Percentiles rank a stretch among this genome's conserved stretches.
Evolutionary conservation across 257 asterid genomes (phyloP).

Genomic region (Fraxinus americana): DNA sequence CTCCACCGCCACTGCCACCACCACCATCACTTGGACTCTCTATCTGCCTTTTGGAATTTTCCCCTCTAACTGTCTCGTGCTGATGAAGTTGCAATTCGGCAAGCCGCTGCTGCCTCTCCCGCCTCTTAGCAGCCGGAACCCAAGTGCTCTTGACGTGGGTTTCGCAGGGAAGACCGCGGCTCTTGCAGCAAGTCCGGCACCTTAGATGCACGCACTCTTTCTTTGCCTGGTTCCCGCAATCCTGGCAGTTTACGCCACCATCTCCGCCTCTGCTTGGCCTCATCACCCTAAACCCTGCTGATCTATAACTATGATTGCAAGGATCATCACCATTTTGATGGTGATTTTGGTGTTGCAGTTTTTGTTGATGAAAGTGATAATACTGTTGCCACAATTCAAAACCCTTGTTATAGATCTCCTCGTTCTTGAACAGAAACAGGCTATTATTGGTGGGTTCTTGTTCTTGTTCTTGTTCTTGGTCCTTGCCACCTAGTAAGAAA

Average conservation of each 20-base stretch:
- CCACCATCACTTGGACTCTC: conserved; percentile 29
- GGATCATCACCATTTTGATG: neutral
- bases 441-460: conserved; percentile 38
- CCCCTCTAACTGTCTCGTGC: conserved; percentile 7
- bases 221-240: conserved; percentile 75
- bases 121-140: conserved; percentile 65
- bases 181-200: conserved; percentile 68
- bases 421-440: conserved; percentile 56
- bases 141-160: conserved; percentile 74
- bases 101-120: conserved; percentile 50
- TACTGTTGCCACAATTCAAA: conserved; percentile 78
- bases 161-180: conserved; percentile 58
- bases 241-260: conserved; percentile 51
- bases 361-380: conserved; percentile 53
- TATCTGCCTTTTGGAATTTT: conserved; percentile 32
- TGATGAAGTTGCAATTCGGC: conserved; percentile 8
- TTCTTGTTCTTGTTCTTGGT: conserved; percentile 38
- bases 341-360: conserved; percentile 20
- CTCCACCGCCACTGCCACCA: conserved; percentile 9
- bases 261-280: conserved; percentile 26
- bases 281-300: conserved; percentile 33
- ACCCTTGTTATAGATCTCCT: conserved; percentile 83
- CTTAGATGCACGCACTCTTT: conserved; percentile 62
- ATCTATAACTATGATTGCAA: conserved; percentile 13
- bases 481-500: conserved; percentile 59